Evolutionary conservation across 73 alveolate species (phyloP).

Genomic region (Diophrys sp.): DNA sequence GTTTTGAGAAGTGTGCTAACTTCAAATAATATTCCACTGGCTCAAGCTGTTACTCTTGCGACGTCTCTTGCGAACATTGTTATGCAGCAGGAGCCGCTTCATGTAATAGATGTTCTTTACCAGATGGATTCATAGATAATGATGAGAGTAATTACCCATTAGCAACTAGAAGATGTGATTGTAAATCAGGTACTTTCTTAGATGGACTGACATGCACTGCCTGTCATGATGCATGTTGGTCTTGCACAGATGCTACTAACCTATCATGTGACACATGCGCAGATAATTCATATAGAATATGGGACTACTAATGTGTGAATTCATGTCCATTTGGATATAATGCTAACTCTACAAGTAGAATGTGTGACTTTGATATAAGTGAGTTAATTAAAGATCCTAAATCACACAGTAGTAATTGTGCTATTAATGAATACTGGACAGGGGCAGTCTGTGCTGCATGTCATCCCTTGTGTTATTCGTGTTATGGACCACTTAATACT

Average conservation of each 20-base stretch:
- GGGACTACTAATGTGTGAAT: slow-evolving; percentile 24
- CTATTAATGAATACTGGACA: slow-evolving; percentile 8
- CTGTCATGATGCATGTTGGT: background rate
- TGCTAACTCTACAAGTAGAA: slow-evolving; percentile 13
- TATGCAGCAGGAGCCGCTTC: background rate
- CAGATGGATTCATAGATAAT: background rate
- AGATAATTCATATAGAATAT: slow-evolving; percentile 17
- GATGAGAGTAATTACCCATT: background rate
- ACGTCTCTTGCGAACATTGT: background rate
- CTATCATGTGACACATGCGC: slow-evolving; percentile 17
- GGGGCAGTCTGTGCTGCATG: slow-evolving; percentile 1
- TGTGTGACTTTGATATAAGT: slow-evolving; percentile 15
- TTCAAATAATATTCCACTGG: background rate
- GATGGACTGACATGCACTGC: background rate
- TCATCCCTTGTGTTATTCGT: slow-evolving; percentile 30
- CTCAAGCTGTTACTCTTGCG: background rate
- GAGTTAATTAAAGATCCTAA: background rate
- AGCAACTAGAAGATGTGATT: background rate
- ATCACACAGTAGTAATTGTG: background rate
- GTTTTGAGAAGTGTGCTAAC: no score
- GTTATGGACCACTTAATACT: slow-evolving; percentile 3
- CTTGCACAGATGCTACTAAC: slow-evolving; percentile 33
- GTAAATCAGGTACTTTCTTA: background rate
- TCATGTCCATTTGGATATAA: slow-evolving; percentile 33
- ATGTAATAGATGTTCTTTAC: background rate